phyloP scores from a whole-genome alignment of 2,329 filamentous ascomycete species.

The Claviceps purpurea region DNA sequence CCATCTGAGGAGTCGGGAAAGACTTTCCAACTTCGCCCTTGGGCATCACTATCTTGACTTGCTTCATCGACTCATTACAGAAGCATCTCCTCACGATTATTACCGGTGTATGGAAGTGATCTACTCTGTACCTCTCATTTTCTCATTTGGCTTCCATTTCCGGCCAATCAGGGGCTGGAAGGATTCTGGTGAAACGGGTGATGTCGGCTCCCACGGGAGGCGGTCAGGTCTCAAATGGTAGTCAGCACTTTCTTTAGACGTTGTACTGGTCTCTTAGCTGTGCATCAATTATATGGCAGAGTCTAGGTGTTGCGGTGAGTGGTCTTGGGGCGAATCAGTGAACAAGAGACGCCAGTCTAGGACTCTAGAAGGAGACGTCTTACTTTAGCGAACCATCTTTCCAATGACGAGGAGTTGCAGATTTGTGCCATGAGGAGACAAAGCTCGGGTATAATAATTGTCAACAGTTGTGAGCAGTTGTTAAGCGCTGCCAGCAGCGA shows the following conservation, averaged over 20 bases:
- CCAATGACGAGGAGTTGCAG: too few relatives aligned
- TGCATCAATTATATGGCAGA: background rate
- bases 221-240: background rate
- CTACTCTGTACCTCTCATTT: background rate
- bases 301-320: background rate
- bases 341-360: background rate
- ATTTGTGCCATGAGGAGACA: too few relatives aligned
- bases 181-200: background rate
- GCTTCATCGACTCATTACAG: background rate
- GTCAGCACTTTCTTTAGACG: conserved; percentile 10
- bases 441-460: too few relatives aligned
- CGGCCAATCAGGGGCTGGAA: background rate
- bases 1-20: background rate
- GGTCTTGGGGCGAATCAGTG: too few relatives aligned
- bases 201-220: background rate
- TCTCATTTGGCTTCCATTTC: background rate
- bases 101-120: background rate
- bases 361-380: background rate
- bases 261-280: conserved; percentile 16
- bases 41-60: background rate
- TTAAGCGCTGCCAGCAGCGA: too few relatives aligned
- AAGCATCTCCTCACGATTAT: background rate
- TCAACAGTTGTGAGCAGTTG: too few relatives aligned
- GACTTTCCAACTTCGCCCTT: too few relatives aligned
- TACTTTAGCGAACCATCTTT: background rate